These are phyloP conservation scores for Fusarium praegraminearum DNA, from an alignment of 2,329 filamentous ascomycete species.

Conservation along the genomic window DNA sequence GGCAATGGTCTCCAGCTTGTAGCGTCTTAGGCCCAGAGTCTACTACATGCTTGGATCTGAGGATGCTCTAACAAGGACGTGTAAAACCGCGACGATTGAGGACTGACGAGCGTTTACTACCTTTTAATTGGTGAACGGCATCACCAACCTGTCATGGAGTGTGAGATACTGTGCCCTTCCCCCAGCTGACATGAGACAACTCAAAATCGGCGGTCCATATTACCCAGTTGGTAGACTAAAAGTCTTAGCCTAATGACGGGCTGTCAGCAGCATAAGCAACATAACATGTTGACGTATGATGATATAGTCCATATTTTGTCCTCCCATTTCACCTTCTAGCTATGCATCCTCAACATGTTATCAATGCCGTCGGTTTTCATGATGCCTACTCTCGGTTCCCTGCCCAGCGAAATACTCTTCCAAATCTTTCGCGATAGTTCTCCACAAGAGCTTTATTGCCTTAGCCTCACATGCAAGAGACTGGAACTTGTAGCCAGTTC, in stretches of 20 bases:
- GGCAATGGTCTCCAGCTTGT: too few species aligned
- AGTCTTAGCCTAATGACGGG: not conserved
- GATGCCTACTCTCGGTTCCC: not conserved
- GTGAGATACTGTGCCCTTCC: not conserved
- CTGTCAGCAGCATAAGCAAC: constrained; percentile 6
- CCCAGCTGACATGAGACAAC: not conserved
- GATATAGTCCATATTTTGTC: not conserved
- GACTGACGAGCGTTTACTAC: not conserved
- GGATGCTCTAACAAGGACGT: too few species aligned
- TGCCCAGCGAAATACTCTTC: constrained; percentile 7
- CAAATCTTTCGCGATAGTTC: not conserved
- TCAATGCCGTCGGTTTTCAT: fast-evolving
- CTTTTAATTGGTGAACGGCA: not conserved
- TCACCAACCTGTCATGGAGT: too few species aligned
- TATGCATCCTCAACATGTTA: not conserved
- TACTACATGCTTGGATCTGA: too few species aligned
- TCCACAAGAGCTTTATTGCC: constrained; percentile 8
- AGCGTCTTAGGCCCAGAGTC: too few species aligned
- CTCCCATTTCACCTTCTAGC: fast-evolving
- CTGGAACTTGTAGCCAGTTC: not conserved
- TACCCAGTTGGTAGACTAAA: not conserved
- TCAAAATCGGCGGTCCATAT: not conserved
- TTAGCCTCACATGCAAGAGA: constrained; percentile 13
- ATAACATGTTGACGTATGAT: not conserved
- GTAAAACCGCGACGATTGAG: not conserved